Base-by-base conservation (phyloP, 306 rosid species). In the Glycine tomentella region DNA sequence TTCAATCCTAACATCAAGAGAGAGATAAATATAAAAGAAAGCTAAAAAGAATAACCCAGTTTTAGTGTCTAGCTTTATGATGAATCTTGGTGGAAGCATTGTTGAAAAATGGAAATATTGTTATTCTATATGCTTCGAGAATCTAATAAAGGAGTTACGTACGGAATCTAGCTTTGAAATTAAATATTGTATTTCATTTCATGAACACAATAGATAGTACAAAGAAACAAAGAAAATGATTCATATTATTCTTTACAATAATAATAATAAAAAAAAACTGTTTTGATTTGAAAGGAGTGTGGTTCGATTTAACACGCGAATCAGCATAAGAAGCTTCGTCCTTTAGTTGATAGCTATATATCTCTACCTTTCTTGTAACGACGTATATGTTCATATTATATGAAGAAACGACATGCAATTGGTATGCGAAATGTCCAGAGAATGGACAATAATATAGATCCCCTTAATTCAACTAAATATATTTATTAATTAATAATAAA, bases 291-390 rank as follows among this genome's bases (percentile, higher is more conserved):
- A 77, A 78, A 85, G 81, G 58, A 81, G 75, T 81, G 80, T 13
- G 40, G n/a, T 81, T 79, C 20, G 77, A 78, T 77, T 78, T 77
- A 72, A 77, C 38, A 51, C 11, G 71, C 57, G 78, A 78, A 73
- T 82, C 78, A 51, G 13, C 49, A 8, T 7, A n/a, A 62, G 84
- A 80, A 72, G 74, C 86, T 81, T 82, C 80, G 69, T 84, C 81
- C 36, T 84, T 74, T 57, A 79, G 40, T 65, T 6, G 53, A 66
- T 79, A 72, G 73, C 77, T 57, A 64, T 65, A 45, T 73, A 57
- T 83, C 12, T 72, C 11, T 74, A 34, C 31, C 70, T 46, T 66
- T 58, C 44, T 72, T 83, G 86, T 72, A 52, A 20, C 20, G 58
- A 4, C 9, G 40, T 78, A 56, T 55, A 67, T 65, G 86, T 72